A percentile compares a stretch with the other conserved stretches of the same genome.
phyloP scores from a whole-genome alignment of 139 green algal species.

The Chlorella sp. region DNA sequence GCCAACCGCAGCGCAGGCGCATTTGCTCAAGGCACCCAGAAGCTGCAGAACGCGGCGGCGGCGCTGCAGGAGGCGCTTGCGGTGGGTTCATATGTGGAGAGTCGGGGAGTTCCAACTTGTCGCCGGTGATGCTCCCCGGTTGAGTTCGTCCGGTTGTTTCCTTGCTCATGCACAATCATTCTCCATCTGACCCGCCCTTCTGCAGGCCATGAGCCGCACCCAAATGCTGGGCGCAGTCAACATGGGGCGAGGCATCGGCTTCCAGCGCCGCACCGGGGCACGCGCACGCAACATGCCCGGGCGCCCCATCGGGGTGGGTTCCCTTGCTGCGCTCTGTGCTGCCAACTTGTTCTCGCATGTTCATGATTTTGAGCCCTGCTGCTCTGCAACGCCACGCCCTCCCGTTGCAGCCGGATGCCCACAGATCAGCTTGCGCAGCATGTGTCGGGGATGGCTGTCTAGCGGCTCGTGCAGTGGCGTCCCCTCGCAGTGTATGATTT shows the following conservation, averaged over 20 bases:
- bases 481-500: no score
- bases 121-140: no score
- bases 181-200: not conserved
- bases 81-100: not conserved
- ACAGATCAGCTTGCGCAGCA: no score
- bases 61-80: slow-evolving; percentile 8
- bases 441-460: no score
- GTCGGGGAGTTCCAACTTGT: not conserved
- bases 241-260: slow-evolving; percentile 15
- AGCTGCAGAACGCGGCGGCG: slow-evolving; percentile 13
- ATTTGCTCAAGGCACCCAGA: not conserved
- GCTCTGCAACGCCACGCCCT: no score
- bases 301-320: slow-evolving; percentile 10
- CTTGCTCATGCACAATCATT: not conserved
- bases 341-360: no score
- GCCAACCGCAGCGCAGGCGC: not conserved
- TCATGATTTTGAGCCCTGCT: no score
- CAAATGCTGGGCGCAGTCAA: slow-evolving; percentile 23
- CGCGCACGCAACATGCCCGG: not conserved
- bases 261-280: slow-evolving; percentile 7
- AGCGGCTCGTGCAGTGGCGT: no score
- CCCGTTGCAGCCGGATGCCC: no score
- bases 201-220: slow-evolving; percentile 6
- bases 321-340: no score
- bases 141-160: not conserved